phyloP scores from a whole-genome alignment of 176 grass and related monocot species.

The Juncus effusus region DNA sequence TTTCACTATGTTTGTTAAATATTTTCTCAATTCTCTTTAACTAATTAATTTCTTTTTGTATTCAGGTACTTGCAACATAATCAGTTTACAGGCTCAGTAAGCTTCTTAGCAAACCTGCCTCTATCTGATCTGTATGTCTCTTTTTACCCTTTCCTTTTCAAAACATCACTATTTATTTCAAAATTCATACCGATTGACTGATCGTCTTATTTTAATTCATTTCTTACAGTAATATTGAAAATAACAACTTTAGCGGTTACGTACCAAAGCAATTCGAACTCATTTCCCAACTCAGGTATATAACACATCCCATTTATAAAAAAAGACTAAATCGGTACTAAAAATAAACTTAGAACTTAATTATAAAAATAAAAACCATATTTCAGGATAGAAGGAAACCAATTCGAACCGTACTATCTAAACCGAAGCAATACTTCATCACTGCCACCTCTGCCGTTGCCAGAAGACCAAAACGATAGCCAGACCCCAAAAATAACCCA shows the following conservation, averaged over 20 bases:
- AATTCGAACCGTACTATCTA: constrained; percentile 44
- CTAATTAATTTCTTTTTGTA: constrained; percentile 14
- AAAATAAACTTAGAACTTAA: constrained; percentile 27
- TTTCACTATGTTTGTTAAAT: constrained; percentile 22
- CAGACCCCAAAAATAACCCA: constrained; percentile 41
- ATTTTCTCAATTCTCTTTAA: constrained; percentile 21
- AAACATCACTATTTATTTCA: constrained; percentile 3
- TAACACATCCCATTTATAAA: too few relatives aligned
- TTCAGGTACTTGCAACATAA: constrained; percentile 84
- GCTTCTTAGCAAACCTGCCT: constrained; percentile 66
- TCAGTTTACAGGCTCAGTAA: constrained; percentile 75
- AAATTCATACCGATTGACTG: too few relatives aligned
- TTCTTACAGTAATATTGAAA: constrained; percentile 64
- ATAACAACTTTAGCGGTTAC: constrained; percentile 86
- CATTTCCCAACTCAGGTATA: constrained; percentile 65
- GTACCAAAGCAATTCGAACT: constrained; percentile 72
- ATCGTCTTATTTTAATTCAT: constrained; percentile 5
- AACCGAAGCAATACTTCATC: constrained; percentile 6
- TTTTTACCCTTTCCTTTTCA: constrained; percentile 20
- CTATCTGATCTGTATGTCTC: constrained; percentile 75
- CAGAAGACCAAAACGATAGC: constrained; percentile 49
- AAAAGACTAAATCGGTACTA: too few relatives aligned
- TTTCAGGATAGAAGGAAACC: constrained; percentile 79
- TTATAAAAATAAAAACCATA: constrained; percentile 10
- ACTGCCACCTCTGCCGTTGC: constrained; percentile 29